Percentiles rank a stretch among this genome's conserved stretches.
These are phyloP conservation scores for Aspergillus carbonarius DNA, from an alignment of 2,329 filamentous ascomycete species.

Conservation along the genomic window DNA sequence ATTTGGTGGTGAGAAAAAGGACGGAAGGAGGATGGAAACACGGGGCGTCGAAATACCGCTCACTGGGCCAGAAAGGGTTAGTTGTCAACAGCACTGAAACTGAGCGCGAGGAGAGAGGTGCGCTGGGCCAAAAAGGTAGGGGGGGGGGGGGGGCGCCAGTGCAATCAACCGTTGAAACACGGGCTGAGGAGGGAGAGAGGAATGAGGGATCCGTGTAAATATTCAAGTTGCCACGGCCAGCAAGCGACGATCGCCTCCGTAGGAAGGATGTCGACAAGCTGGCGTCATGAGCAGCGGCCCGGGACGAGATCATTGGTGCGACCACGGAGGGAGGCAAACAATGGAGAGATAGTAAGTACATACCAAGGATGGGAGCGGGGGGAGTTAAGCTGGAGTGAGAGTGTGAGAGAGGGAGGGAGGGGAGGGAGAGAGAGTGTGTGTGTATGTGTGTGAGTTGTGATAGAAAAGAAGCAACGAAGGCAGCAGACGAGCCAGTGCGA, in stretches of 20 bases:
- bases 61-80: constrained; percentile 5
- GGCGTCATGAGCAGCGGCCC: constrained; percentile 25
- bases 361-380: constrained; percentile 9
- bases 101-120: no score
- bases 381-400: constrained; percentile 8
- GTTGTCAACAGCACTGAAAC: not conserved
- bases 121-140: not conserved
- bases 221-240: constrained; percentile 22
- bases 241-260: constrained; percentile 28
- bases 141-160: no score
- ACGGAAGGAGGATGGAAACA: constrained; percentile 3
- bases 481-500: not conserved
- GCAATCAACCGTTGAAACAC: not conserved
- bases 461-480: not conserved
- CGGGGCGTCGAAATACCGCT: constrained; percentile 6
- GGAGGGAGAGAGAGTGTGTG: constrained; percentile 10
- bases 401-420: constrained; percentile 13
- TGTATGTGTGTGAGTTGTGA: no score
- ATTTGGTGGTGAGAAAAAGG: constrained; percentile 1
- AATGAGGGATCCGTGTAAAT: not conserved
- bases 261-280: no score
- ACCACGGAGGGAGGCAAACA: not conserved
- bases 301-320: constrained; percentile 8
- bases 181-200: not conserved
- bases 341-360: not conserved